Conservation (phyloP, 192 early-diverging fungal genomes). For the Coemansia aciculifera region DNA sequence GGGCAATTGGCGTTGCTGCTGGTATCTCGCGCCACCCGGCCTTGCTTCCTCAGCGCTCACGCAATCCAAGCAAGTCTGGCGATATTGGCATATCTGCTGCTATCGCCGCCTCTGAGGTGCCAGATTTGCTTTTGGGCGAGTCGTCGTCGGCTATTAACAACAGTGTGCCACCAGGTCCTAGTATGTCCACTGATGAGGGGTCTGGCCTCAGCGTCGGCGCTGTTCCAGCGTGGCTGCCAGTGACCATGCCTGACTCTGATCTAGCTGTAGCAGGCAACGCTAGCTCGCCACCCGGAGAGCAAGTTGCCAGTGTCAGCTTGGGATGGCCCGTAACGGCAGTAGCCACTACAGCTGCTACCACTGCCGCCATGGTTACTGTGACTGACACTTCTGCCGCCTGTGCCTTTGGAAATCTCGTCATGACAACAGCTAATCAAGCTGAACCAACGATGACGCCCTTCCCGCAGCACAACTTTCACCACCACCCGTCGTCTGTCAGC, state of each 20-base stretch:
- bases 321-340: constrained; percentile 40
- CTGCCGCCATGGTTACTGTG: neutral
- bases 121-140: neutral
- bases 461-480: constrained; percentile 6
- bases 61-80: constrained; percentile 21
- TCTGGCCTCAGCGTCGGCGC: constrained; percentile 39
- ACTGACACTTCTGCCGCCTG: neutral
- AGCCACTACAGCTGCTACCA: constrained; percentile 9
- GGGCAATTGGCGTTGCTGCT: constrained; percentile 49
- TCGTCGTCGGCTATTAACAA: neutral
- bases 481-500: neutral
- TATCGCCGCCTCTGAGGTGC: neutral
- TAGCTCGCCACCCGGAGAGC: neutral
- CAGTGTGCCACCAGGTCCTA: constrained; percentile 30
- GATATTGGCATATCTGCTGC: neutral
- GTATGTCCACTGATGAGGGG: constrained; percentile 30
- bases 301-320: constrained; percentile 22
- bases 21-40: constrained; percentile 47
- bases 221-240: constrained; percentile 39
- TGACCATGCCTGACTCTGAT: constrained; percentile 7
- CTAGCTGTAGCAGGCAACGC: neutral
- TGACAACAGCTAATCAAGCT: neutral
- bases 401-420: neutral
- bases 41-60: constrained; percentile 26
- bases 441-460: constrained; percentile 15